Evolutionary conservation across 2,329 filamentous ascomycete species (phyloP).

Genomic region (Trichophyton rubrum): DNA sequence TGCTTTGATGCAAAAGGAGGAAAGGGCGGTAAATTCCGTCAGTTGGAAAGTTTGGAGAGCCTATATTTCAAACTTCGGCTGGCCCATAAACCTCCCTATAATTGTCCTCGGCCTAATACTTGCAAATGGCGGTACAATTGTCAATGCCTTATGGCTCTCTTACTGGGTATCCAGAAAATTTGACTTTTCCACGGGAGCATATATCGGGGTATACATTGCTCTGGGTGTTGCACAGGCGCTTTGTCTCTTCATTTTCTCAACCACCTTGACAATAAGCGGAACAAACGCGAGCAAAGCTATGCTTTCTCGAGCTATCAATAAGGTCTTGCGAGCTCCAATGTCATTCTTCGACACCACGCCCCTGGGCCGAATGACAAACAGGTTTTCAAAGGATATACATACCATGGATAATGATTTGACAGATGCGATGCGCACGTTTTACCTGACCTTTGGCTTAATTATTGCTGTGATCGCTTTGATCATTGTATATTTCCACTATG

Average conservation of each 20-base stretch:
- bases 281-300: conserved; percentile 73
- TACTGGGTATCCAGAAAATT: conserved; percentile 84
- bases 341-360: conserved; percentile 97
- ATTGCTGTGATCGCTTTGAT: conserved; percentile 75
- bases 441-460: conserved; percentile 72
- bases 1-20: conserved; percentile 37
- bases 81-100: conserved; percentile 50
- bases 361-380: conserved; percentile 86
- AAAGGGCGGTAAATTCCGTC: conserved; percentile 59
- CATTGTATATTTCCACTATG: conserved; percentile 86
- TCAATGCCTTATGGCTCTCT: conserved; percentile 81
- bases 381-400: conserved; percentile 89
- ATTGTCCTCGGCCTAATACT: conserved; percentile 54
- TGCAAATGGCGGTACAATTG: conserved; percentile 73
- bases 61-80: conserved; percentile 61
- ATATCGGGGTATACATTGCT: conserved; percentile 58
- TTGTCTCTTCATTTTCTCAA: conserved; percentile 69
- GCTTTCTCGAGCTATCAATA: conserved; percentile 64
- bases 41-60: conserved; percentile 67
- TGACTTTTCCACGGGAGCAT: conserved; percentile 49
- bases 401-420: conserved; percentile 90
- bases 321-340: conserved; percentile 60
- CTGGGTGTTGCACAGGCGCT: conserved; percentile 60
- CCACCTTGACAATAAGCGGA: conserved; percentile 63
- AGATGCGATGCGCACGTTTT: conserved; percentile 86